Conservation (phyloP, 305 asterid genomes). For the Solanum hybrid region DNA sequence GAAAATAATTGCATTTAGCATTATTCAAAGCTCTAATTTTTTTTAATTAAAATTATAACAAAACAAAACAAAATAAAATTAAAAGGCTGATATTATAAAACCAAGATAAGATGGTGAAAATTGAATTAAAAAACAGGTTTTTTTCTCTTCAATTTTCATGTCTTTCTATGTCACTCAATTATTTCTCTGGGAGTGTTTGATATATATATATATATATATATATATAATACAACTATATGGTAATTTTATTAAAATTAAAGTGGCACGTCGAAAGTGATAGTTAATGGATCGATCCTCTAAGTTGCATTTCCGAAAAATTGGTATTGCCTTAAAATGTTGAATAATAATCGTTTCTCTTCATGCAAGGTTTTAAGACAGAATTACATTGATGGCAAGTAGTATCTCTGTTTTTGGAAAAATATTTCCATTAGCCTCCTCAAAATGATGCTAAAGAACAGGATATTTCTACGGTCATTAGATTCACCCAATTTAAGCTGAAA, state of each 20-base stretch:
- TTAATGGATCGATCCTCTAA: not conserved
- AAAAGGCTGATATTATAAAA: no score
- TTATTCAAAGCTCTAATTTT: no score
- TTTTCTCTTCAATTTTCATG: no score
- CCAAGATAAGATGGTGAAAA: no score
- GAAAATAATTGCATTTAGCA: not conserved
- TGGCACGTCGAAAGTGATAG: not conserved
- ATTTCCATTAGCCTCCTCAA: conserved; percentile 1
- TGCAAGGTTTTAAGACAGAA: not conserved
- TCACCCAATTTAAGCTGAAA: not conserved
- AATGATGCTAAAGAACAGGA: not conserved
- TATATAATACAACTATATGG: not conserved
- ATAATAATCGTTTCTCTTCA: not conserved
- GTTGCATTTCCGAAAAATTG: not conserved
- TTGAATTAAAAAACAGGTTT: no score
- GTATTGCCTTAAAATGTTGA: not conserved
- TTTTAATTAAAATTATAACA: no score
- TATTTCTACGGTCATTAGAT: not conserved
- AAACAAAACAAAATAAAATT: no score
- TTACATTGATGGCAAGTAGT: not conserved
- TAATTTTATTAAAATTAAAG: not conserved
- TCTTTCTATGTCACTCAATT: no score
- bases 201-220: no score
- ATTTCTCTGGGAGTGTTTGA: no score
- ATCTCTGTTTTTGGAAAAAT: not conserved